phyloP scores from a whole-genome alignment of 2,329 filamentous ascomycete species.

The Botrytis porri region DNA sequence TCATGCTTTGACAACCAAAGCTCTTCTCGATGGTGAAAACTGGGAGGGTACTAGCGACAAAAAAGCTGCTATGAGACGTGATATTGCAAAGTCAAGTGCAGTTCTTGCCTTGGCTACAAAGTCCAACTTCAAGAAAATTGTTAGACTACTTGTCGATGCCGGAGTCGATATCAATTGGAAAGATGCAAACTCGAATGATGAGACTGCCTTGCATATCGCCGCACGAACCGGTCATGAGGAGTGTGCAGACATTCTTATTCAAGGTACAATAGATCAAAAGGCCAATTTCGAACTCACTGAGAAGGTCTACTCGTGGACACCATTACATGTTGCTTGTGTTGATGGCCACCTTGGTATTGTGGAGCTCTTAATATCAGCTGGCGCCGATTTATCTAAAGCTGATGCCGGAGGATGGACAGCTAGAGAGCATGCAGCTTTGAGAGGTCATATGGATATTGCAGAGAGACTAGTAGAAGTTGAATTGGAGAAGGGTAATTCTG shows the following conservation, averaged over 20 bases:
- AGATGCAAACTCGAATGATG: slow-evolving; percentile 68
- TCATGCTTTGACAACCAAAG: slow-evolving; percentile 79
- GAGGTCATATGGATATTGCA: slow-evolving; percentile 83
- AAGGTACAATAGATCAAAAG: slow-evolving; percentile 67
- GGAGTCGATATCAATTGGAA: slow-evolving; percentile 93
- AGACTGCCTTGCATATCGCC: slow-evolving; percentile 88
- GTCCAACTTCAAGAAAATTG: slow-evolving; percentile 79
- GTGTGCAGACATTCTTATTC: slow-evolving; percentile 73
- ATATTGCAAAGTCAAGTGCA: slow-evolving; percentile 78
- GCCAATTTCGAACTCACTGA: slow-evolving; percentile 75
- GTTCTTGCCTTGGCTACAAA: slow-evolving; percentile 85
- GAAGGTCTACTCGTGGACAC: slow-evolving; percentile 87
- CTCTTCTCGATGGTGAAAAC: slow-evolving; percentile 75
- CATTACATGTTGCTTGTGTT: slow-evolving; percentile 88
- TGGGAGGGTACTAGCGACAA: slow-evolving; percentile 63
- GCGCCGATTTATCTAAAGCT: slow-evolving; percentile 68
- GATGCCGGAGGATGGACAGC: slow-evolving; percentile 94
- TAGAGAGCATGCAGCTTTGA: slow-evolving; percentile 85
- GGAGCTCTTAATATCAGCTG: slow-evolving; percentile 72
- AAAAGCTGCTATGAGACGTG: slow-evolving; percentile 63
- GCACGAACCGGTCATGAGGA: slow-evolving; percentile 82
- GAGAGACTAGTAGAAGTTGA: slow-evolving; percentile 54
- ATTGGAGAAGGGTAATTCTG: slow-evolving; percentile 30
- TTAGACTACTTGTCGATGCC: slow-evolving; percentile 82
- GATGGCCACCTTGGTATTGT: slow-evolving; percentile 78